Evolutionary conservation across 1,284 basidiomycete species (phyloP), one percentile per base, ranked within the genome.

Genomic region (Vanrija sp.): DNA sequence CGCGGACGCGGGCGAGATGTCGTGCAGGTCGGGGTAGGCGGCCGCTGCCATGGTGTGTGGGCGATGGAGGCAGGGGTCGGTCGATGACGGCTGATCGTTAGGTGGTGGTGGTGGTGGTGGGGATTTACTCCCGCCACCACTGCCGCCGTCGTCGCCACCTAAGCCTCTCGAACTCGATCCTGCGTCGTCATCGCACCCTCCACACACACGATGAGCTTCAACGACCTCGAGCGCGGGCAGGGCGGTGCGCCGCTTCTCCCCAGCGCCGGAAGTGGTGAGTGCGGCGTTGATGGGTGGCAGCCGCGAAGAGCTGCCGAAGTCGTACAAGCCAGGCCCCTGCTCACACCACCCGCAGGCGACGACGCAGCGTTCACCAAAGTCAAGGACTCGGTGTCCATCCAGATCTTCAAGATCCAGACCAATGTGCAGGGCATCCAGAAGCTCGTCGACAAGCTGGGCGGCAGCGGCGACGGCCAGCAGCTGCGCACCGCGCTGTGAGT

Each of bases 341-440:
- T 23, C 21, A 23, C 21, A 23, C 3, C 15, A 23, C 34, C 38
- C 21, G 38, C 53, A 54, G 66, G 65, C 49, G 70, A 73, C 60
- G 62, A 68, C 15, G 63, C 69, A 14, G 21, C 21, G 21, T 98
- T 97, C 75, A 79, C 83, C 19, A 80, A 80, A 43, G 80, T 97
- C 18, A 91, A 96, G 68, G 86, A 87, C 25, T 88, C 88, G 18
- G 81, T 98, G 49, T 91, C 91, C 1, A 82, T 98, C 16, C 95
- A 98, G 74, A 89, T 97, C 58, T 98, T 98, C 86, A 97, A 98
- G 83, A 92, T 98, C 80, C 95, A 96, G 70, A 85, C 89, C 58
- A 99, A 98, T 77, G 92, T 98, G 6, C 89, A 94, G 67, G 94
- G 90, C 14, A 95, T 99, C 51, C 79, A 92, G 69, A 91, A 91